Conservation (phyloP, 2,329 filamentous ascomycete genomes). For the Trichophyton rubrum region DNA sequence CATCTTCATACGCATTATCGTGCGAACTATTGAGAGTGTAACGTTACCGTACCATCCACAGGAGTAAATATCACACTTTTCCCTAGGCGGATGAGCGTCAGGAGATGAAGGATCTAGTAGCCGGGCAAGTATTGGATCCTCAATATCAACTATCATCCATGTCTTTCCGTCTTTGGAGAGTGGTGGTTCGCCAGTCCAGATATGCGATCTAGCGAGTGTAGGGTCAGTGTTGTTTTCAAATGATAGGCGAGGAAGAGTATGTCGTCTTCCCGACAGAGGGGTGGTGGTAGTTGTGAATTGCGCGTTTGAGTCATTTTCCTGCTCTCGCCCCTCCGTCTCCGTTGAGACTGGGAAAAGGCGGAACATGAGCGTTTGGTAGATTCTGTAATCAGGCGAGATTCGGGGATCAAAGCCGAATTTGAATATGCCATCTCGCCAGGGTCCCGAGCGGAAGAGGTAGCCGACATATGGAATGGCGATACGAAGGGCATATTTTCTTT, state of each 20-base stretch:
- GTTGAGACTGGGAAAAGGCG: conserved; percentile 43
- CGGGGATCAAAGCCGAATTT: conserved; percentile 79
- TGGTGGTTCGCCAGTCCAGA: conserved; percentile 64
- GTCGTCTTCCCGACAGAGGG: conserved; percentile 18
- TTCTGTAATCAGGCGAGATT: conserved; percentile 58
- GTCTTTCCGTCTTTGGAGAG: conserved; percentile 72
- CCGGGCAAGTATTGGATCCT: conserved; percentile 57
- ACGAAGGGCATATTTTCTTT: conserved; percentile 48
- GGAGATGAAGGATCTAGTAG: conserved; percentile 52
- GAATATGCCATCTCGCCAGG: conserved; percentile 80
- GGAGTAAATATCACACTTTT: conserved; percentile 45
- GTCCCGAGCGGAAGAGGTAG: conserved; percentile 85
- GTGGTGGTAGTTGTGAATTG: conserved; percentile 9
- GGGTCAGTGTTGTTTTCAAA: conserved; percentile 7
- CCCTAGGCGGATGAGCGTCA: conserved; percentile 40
- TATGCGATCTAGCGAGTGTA: conserved; percentile 38
- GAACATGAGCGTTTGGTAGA: conserved; percentile 84
- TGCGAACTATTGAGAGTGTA: conserved; percentile 68
- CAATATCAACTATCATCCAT: conserved; percentile 90
- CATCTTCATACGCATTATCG: conserved; percentile 80
- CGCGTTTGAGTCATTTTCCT: conserved; percentile 11
- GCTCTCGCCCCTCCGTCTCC: conserved; percentile 15
- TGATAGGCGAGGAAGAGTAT: conserved; percentile 15
- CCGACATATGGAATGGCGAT: conserved; percentile 71
- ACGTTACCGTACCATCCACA: conserved; percentile 81